Base-by-base conservation (phyloP, 768 basidiomycete species). In the Arthromyces matolae region DNA sequence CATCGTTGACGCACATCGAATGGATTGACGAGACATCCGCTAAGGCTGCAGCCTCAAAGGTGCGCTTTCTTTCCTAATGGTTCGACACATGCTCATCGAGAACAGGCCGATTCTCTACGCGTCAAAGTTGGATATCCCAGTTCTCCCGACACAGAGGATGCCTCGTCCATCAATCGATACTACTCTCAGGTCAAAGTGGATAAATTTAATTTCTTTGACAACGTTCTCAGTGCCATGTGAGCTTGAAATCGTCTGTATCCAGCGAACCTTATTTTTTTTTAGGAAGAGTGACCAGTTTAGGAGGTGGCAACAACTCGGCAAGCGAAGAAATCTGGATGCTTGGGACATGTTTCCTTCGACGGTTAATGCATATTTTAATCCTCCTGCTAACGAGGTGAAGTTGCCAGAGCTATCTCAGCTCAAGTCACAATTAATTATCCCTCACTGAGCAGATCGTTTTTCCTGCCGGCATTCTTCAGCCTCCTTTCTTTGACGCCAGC, bases 21-120 rank as follows among this genome's bases (percentile, higher is more conserved):
- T 99, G 96, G 96, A 92, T 99, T 87, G 96, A 98, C 61, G 66
- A 83, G 38, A 67, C 81, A 54, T 91, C 91, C 3, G 84, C 89
- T 9, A 70, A 72, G 32, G 90, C 84, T 47, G 96, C 96, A 4
- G 81, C 84, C 12, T 79, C 85, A 60, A 98, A 98, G 77, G 90
- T 84, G 22, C 49, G 59, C 42, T 32, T 23, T 29, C 53, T 53
- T 43, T 19, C n/a, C 12, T 25, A 13, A 33, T 16, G 2, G n/a
- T n/a, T 19, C 39, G 14, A 33, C 27, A 29, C 1, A n/a, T 38
- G 27, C 46, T 49, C 41, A 49, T 47, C 53, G 28, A 53, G 56
- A 9, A 14, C 16, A 88, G 86, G 91, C 90, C 12, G 78, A 86
- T 60, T 81, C 82, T 0, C 85, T 94, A 51, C 81, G 84, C 23